phyloP scores from a whole-genome alignment of 2,329 filamentous ascomycete species.

The Clonostachys rhizophaga region DNA sequence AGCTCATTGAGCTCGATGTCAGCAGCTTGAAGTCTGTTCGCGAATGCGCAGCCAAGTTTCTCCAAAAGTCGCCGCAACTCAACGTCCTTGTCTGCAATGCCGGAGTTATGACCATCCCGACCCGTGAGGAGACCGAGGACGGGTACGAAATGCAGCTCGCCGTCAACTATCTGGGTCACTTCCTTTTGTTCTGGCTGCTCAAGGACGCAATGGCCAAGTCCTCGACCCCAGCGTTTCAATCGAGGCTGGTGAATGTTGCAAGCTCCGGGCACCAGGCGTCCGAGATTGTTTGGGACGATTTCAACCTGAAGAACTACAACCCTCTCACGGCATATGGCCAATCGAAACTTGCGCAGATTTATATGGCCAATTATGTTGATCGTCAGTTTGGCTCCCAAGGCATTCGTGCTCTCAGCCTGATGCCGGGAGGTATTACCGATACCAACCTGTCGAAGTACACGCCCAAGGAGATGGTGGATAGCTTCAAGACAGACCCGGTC shows the following conservation, averaged over 20 bases:
- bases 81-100: constrained; percentile 12
- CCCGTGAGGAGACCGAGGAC: constrained; percentile 5
- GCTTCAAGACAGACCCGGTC: not conserved
- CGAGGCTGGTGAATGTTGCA: constrained; percentile 38
- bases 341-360: constrained; percentile 42
- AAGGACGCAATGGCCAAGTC: constrained; percentile 30
- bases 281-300: constrained; percentile 27
- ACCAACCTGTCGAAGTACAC: constrained; percentile 11
- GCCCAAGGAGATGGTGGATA: not conserved
- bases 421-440: constrained; percentile 1
- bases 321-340: constrained; percentile 33
- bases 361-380: constrained; percentile 41
- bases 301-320: constrained; percentile 20
- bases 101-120: constrained; percentile 12
- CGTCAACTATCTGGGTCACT: constrained; percentile 47
- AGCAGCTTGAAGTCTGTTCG: constrained; percentile 24
- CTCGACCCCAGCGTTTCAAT: constrained; percentile 27
- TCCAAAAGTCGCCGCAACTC: constrained; percentile 5
- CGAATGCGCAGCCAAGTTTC: constrained; percentile 9
- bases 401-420: not conserved
- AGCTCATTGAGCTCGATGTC: constrained; percentile 24
- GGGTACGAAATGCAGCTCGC: constrained; percentile 35
- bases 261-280: constrained; percentile 30
- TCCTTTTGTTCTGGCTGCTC: constrained; percentile 45
- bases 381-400: constrained; percentile 11